Evolutionary conservation across 257 asterid species (phyloP), one percentile per base, ranked within the genome.

Genomic region (Solanum phureja): DNA sequence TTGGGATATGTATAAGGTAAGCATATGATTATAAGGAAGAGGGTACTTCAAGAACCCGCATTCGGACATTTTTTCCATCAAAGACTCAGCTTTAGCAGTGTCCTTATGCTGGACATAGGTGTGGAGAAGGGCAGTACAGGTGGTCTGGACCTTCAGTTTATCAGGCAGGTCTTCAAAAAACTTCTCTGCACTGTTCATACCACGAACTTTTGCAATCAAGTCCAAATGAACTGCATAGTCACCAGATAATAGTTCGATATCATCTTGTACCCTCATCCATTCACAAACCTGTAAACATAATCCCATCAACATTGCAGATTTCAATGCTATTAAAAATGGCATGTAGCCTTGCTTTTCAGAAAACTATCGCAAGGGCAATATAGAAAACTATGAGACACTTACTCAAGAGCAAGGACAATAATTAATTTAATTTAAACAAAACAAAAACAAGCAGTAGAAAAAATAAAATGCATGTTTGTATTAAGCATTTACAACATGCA

Each of bases 161-260:
- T 93, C 96, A 10, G 99, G 98, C 81, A 97, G 95, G 84, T 97
- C 99, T 84, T 86, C 92, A 19, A 97, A 97, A 71, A 96, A 97
- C 92, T 93, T 97, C 44, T 95, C 99, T 2, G 99, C 99, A 12
- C 98, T 96, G 64, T 92, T 91, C 89, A 95, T 66, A 33, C 99
- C 99, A 24, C 98, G 96, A 42, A 97, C 89, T 91, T 97, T 97
- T 3, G 98, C 95, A 86, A 96, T 92, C 91, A 97, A 90, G 90
- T 97, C 99, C 91, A 97, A 91, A 87, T 97, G 99, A 87, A 97
- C 93, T 73, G 99, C 99, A 85, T 94, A 97, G 82, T 97, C 99
- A 83, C 99, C 99, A 12, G 98, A 88, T 76, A 92, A 86, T n/a
- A 97, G 94, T 91, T 94, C 88, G 88, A 97, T 89, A 90, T 96